Conservation (phyloP, 2,329 filamentous ascomycete species). For the Zelopaecilomyces penicillatus region DNA sequence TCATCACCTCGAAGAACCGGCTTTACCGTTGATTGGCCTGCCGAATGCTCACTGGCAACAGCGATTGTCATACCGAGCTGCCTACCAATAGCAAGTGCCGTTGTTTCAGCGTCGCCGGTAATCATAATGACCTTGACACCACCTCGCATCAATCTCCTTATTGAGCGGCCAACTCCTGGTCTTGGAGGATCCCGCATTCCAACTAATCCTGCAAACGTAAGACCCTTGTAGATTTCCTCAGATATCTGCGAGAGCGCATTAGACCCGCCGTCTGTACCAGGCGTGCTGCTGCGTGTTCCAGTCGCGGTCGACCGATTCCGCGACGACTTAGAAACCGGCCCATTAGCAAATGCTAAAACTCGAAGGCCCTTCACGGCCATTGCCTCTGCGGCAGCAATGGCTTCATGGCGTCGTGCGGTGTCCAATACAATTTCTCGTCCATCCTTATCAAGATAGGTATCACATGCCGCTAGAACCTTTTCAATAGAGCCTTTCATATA, state of each 20-base stretch:
- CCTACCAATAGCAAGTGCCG: conserved; percentile 84
- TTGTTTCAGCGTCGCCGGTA: conserved; percentile 91
- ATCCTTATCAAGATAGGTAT: conserved; percentile 80
- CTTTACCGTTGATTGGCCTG: conserved; percentile 51
- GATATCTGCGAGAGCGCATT: conserved; percentile 34
- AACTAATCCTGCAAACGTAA: conserved; percentile 85
- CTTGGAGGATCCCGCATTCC: conserved; percentile 97
- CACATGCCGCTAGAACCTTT: conserved; percentile 74
- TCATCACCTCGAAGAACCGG: conserved; percentile 82
- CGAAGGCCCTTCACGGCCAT: conserved; percentile 87
- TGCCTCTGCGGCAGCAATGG: conserved; percentile 66
- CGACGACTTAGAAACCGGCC: conserved; percentile 46
- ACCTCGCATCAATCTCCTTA: conserved; percentile 81
- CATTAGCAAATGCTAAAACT: conserved; percentile 89
- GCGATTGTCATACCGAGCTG: conserved; percentile 89
- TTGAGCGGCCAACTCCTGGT: conserved; percentile 81
- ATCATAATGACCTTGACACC: conserved; percentile 99
- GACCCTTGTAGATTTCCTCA: conserved; percentile 71
- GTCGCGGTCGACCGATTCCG: conserved; percentile 31
- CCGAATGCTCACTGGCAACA: conserved; percentile 40
- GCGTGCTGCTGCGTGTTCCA: conserved; percentile 44
- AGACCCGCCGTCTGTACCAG: conserved; percentile 30
- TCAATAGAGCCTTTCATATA: conserved; percentile 96
- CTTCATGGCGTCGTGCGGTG: conserved; percentile 62
- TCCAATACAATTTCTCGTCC: conserved; percentile 83